A percentile compares a stretch with the other conserved stretches of the same genome.
These are phyloP conservation scores for Boletus subcaerulescens DNA, from an alignment of 768 basidiomycete species.

Conservation along the genomic window DNA sequence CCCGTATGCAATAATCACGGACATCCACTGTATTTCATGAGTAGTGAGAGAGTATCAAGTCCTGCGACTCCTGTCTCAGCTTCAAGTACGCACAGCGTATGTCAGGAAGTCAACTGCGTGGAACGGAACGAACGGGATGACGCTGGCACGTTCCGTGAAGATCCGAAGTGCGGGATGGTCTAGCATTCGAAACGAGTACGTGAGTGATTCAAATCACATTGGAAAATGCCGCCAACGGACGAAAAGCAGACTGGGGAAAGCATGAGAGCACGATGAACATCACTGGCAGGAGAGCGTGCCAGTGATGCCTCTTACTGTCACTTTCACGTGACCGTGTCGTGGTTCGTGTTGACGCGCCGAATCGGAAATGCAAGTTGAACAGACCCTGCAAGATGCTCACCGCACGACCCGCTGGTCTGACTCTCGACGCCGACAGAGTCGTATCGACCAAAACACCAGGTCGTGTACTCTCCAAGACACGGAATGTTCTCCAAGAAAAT, in stretches of 20 bases:
- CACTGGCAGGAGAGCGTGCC: too few relatives aligned
- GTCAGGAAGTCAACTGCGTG: too few relatives aligned
- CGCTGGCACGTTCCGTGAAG: neutral
- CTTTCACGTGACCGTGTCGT: constrained; percentile 28
- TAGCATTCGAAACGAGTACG: neutral
- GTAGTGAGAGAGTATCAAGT: neutral
- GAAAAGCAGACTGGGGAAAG: too few relatives aligned
- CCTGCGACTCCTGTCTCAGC: neutral
- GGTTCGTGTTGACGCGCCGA: constrained; percentile 12
- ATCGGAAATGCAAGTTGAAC: neutral
- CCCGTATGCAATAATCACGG: too few relatives aligned
- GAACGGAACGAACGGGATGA: too few relatives aligned
- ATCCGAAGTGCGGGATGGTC: neutral
- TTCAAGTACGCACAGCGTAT: neutral
- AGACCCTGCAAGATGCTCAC: constrained; percentile 26
- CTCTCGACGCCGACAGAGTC: constrained; percentile 28
- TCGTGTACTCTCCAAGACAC: constrained; percentile 39
- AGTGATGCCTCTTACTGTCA: neutral
- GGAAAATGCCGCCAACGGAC: neutral
- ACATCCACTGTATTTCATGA: neutral
- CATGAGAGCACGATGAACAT: too few relatives aligned
- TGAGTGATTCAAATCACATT: neutral
- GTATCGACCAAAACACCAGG: constrained; percentile 52
- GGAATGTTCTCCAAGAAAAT: constrained; percentile 48
- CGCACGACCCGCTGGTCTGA: constrained; percentile 21